These are phyloP conservation scores for Medicago truncatula DNA, from an alignment of 306 rosid genomes.

Conservation along the genomic window DNA sequence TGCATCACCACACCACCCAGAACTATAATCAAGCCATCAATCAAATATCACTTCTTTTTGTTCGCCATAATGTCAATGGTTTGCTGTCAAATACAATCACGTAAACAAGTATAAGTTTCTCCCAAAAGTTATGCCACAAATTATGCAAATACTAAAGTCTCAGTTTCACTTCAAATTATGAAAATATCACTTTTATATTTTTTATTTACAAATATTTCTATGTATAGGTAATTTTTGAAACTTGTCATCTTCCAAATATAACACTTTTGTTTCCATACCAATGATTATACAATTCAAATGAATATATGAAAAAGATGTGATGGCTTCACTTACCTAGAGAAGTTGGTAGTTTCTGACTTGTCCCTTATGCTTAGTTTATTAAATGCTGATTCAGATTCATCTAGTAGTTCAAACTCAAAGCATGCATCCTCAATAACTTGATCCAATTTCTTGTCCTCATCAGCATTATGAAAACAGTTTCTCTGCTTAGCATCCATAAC, in stretches of 20 bases:
- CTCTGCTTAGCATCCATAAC: constrained; percentile 55
- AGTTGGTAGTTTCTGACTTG: not conserved
- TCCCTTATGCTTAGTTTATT: constrained; percentile 37
- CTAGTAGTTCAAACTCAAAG: constrained; percentile 38
- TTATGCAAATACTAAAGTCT: too few relatives aligned
- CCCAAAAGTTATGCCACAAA: too few relatives aligned
- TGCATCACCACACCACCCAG: too few relatives aligned
- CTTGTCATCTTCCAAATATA: too few relatives aligned
- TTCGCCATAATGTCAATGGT: constrained; percentile 1
- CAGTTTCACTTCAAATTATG: too few relatives aligned
- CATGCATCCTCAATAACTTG: constrained; percentile 39
- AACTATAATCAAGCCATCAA: not conserved
- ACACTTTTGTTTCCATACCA: too few relatives aligned
- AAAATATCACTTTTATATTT: too few relatives aligned
- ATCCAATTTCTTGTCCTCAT: constrained; percentile 53
- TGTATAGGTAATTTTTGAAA: too few relatives aligned
- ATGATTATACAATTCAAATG: not conserved
- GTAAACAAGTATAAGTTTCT: not conserved
- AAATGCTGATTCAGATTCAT: constrained; percentile 18
- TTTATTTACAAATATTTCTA: too few relatives aligned
- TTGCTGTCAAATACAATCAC: not conserved
- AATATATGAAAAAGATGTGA: not conserved
- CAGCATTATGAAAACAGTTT: constrained; percentile 51
- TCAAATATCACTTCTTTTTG: not conserved
- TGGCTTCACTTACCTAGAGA: constrained; percentile 30